Evolutionary conservation across 1,284 basidiomycete species (phyloP).

Genomic region (Hemileia vastatrix): DNA sequence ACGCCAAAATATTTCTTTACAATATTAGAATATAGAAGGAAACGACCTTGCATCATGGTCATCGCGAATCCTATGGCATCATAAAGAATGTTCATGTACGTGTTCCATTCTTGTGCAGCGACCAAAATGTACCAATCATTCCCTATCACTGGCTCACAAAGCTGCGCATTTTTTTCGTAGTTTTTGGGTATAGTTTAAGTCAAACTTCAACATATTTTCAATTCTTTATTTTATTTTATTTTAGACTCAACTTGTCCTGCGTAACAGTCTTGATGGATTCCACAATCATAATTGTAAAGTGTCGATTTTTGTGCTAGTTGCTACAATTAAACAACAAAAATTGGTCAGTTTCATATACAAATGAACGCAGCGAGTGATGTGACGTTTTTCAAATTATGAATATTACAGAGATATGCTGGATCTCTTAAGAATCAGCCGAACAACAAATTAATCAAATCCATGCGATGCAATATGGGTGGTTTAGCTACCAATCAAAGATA

Average conservation of each 20-base stretch:
- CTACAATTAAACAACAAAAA: not conserved
- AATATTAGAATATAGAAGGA: not conserved
- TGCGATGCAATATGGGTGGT: no score
- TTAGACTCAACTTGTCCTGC: slow-evolving; percentile 8
- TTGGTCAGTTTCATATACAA: not conserved
- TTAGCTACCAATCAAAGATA: no score
- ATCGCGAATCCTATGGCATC: slow-evolving; percentile 17
- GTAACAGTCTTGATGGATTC: slow-evolving; percentile 14
- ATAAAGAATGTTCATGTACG: slow-evolving; percentile 20
- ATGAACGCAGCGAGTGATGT: not conserved
- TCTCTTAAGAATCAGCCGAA: not conserved
- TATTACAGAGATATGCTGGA: not conserved
- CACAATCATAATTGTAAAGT: slow-evolving; percentile 17
- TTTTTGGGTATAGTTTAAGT: not conserved
- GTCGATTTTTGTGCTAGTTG: slow-evolving; percentile 3
- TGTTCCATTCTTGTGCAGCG: slow-evolving; percentile 21
- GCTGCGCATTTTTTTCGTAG: no score
- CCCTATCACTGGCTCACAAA: slow-evolving; percentile 14
- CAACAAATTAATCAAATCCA: not conserved
- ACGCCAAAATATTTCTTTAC: no score
- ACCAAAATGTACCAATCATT: slow-evolving; percentile 22
- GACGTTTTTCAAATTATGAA: not conserved
- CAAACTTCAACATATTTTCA: not conserved
- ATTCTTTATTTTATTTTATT: not conserved
- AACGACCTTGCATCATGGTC: slow-evolving; percentile 22